A percentile compares a stretch with the other conserved stretches of the same genome.
Conservation (phyloP, 345 rosid genomes). For the Nephelium lappaceum region DNA sequence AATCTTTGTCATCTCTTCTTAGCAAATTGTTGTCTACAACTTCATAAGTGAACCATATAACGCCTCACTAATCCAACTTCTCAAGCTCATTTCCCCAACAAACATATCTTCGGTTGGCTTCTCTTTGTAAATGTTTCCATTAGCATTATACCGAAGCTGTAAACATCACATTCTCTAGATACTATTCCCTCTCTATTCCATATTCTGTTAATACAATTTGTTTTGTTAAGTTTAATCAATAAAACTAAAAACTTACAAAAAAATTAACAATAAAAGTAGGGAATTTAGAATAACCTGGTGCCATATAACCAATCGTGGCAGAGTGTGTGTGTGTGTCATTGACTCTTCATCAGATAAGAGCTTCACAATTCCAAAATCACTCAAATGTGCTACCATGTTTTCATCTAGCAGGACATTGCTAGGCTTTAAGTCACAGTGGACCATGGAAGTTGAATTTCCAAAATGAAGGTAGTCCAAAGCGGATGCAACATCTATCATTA, state of each 20-base stretch:
- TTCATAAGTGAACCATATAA: no score
- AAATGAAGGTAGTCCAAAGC: neutral
- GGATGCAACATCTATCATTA: neutral
- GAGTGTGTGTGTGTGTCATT: neutral
- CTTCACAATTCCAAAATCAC: slow-evolving; percentile 1
- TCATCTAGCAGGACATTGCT: neutral
- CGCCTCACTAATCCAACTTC: no score
- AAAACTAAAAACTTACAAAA: no score
- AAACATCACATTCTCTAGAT: neutral
- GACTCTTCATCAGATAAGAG: neutral
- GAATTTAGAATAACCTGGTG: neutral
- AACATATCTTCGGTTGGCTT: no score
- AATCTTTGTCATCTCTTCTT: no score
- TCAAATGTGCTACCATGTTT: neutral
- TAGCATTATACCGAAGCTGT: neutral
- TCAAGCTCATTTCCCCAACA: no score
- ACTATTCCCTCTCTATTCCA: neutral
- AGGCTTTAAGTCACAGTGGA: neutral
- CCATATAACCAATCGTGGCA: neutral
- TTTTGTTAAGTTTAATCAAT: no score
- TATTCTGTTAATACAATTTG: neutral
- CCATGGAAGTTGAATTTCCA: neutral
- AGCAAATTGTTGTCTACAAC: no score
- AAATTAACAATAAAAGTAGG: no score
- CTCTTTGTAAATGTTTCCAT: neutral